These are phyloP conservation scores for Silene noctiflora DNA, from an alignment of 179 eudicot genomes.

Conservation along the genomic window DNA sequence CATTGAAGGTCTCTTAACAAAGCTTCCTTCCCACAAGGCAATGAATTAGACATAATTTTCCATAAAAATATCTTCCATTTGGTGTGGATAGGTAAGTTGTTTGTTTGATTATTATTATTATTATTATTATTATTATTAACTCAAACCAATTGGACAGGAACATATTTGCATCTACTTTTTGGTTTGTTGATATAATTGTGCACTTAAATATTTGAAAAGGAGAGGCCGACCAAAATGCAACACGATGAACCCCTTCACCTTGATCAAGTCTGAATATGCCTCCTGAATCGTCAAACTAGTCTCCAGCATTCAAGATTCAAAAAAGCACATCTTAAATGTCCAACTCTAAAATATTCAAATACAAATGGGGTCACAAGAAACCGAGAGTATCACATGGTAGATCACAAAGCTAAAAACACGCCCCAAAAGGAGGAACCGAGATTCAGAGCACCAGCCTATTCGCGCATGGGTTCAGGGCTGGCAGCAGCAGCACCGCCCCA, in stretches of 20 bases:
- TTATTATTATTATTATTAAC: too few species aligned
- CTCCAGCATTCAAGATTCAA: background rate
- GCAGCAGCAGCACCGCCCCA: conserved; percentile 46
- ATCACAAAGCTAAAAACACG: conserved; percentile 3
- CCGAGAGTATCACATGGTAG: background rate
- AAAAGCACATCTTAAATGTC: background rate
- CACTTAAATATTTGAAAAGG: too few species aligned
- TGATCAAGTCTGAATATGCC: background rate
- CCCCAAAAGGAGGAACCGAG: background rate
- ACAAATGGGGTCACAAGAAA: background rate
- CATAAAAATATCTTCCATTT: too few species aligned
- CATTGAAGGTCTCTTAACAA: too few species aligned
- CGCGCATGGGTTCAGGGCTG: conserved; percentile 66
- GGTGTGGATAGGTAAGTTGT: too few species aligned
- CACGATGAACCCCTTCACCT: background rate
- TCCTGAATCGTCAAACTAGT: background rate
- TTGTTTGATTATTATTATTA: too few species aligned
- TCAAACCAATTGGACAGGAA: too few species aligned
- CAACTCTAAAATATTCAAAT: background rate
- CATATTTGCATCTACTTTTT: too few species aligned
- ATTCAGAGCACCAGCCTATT: conserved; percentile 9
- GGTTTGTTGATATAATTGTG: too few species aligned
- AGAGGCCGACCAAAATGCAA: background rate
- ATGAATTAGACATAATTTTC: too few species aligned
- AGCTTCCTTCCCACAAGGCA: too few species aligned